phyloP scores from a whole-genome alignment of 192 early-diverging fungal species.

The Coemansia sp. region DNA sequence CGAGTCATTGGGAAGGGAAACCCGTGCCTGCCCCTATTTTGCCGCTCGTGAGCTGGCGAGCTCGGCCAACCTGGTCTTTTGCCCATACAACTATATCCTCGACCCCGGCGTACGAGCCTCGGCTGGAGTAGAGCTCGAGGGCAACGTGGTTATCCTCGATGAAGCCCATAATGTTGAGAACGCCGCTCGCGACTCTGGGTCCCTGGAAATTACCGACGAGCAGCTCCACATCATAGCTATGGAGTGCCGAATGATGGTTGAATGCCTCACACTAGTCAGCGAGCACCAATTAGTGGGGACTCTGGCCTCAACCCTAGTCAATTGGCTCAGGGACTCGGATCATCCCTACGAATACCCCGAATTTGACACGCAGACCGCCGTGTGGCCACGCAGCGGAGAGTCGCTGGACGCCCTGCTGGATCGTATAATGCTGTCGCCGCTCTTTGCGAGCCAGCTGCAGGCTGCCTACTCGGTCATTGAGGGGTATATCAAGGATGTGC shows the following conservation, averaged over 20 bases:
- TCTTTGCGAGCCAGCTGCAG: conserved; percentile 2
- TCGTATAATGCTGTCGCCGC: conserved; percentile 17
- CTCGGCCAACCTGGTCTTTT: conserved; percentile 59
- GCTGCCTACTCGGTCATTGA: conserved; percentile 6
- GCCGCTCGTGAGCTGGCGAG: conserved; percentile 49
- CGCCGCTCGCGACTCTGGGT: conserved; percentile 54
- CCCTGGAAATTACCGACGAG: conserved; percentile 48
- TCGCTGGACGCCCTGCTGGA: conserved; percentile 12
- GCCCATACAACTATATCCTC: conserved; percentile 67
- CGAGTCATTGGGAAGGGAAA: conserved; percentile 34
- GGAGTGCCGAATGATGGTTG: conserved; percentile 41
- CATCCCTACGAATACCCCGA: conserved; percentile 34
- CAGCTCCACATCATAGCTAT: conserved; percentile 27
- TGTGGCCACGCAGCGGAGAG: conserved; percentile 29
- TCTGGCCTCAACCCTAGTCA: conserved; percentile 11
- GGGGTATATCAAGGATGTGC: conserved; percentile 15
- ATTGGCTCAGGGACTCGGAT: conserved; percentile 21
- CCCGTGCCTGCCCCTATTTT: conserved; percentile 58
- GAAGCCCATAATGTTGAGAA: conserved; percentile 69
- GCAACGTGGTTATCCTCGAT: conserved; percentile 59
- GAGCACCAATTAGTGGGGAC: conserved; percentile 16
- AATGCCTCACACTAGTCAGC: not conserved
- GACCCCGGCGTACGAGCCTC: conserved; percentile 57
- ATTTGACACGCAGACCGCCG: conserved; percentile 30
- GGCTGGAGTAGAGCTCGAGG: conserved; percentile 51